Evolutionary conservation across 2,329 filamentous ascomycete genomes (phyloP).

Genomic region (Metarhizium humberi): DNA sequence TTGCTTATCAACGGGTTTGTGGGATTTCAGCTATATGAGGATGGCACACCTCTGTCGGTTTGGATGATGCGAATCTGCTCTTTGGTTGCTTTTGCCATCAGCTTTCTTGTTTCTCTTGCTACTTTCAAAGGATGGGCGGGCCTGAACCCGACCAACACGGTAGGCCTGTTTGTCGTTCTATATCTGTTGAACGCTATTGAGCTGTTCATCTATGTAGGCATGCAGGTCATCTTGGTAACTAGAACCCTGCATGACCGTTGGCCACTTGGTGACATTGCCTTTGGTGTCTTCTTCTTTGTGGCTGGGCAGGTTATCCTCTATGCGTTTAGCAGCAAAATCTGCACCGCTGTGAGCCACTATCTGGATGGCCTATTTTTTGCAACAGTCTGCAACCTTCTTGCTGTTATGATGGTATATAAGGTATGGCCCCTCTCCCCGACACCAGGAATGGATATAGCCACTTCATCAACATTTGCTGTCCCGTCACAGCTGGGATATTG

Average conservation of each 20-base stretch:
- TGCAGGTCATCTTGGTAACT: conserved; percentile 81
- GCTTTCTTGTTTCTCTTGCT: conserved; percentile 76
- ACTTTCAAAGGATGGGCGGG: conserved; percentile 93
- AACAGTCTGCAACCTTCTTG: conserved; percentile 85
- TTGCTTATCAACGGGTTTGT: conserved; percentile 96
- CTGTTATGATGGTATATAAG: conserved; percentile 99
- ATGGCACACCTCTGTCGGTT: conserved; percentile 85
- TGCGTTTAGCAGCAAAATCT: conserved; percentile 78
- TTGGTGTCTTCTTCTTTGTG: conserved; percentile 86
- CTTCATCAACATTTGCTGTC: not conserved
- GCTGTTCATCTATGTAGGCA: conserved; percentile 72
- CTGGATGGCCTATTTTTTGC: conserved; percentile 91
- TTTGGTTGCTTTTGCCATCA: conserved; percentile 72
- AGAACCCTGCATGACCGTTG: conserved; percentile 91
- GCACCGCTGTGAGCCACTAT: conserved; percentile 78
- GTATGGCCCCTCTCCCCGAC: conserved; percentile 28
- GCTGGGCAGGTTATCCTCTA: conserved; percentile 90
- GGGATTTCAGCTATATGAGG: conserved; percentile 96
- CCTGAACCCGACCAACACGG: conserved; percentile 72
- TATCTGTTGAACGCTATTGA: conserved; percentile 87
- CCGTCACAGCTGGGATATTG: too few species aligned
- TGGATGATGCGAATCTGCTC: conserved; percentile 83
- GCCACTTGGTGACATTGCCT: conserved; percentile 85
- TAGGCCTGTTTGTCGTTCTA: conserved; percentile 82
- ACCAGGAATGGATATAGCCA: not conserved